Conservation (phyloP, 108 stramenopile genomes). For the Pelagomonas calceolata region DNA sequence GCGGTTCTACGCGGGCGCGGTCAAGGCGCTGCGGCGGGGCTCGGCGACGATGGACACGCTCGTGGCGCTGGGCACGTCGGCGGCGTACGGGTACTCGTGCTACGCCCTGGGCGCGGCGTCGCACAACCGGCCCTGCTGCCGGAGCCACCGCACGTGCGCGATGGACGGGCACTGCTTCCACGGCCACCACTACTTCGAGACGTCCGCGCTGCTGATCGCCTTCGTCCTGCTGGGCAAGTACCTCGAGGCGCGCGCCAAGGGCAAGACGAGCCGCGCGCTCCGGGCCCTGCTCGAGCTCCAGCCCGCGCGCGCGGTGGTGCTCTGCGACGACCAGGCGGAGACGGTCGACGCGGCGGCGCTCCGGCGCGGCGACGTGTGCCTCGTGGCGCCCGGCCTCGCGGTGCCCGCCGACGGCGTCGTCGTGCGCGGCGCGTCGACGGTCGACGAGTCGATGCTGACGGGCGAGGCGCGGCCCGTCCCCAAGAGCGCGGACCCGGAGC, state of each 20-base stretch:
- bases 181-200: conserved; percentile 56
- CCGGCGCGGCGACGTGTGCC: conserved; percentile 51
- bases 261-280: conserved; percentile 71
- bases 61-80: conserved; percentile 64
- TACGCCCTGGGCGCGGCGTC: conserved; percentile 1
- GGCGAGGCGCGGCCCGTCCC: conserved; percentile 58
- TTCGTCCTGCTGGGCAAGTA: conserved; percentile 68
- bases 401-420: conserved; percentile 70
- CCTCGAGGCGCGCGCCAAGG: conserved; percentile 70
- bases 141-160: background rate
- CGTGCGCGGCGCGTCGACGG: conserved; percentile 53
- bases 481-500: conserved; percentile 44
- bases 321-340: conserved; percentile 3
- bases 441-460: conserved; percentile 73
- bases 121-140: too few species aligned
- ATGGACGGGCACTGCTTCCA: conserved; percentile 3
- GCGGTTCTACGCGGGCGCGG: conserved; percentile 68
- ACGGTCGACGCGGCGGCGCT: conserved; percentile 15
- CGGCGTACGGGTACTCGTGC: conserved; percentile 59
- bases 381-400: conserved; percentile 57
- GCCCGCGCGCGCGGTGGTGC: conserved; percentile 20
- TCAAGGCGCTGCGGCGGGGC: conserved; percentile 45
- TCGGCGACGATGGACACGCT: conserved; percentile 68
- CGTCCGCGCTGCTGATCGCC: conserved; percentile 51
- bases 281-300: conserved; percentile 70